These are phyloP conservation scores for Aegilops longissima DNA, from an alignment of 176 grass and related monocot genomes.

Conservation along the genomic window DNA sequence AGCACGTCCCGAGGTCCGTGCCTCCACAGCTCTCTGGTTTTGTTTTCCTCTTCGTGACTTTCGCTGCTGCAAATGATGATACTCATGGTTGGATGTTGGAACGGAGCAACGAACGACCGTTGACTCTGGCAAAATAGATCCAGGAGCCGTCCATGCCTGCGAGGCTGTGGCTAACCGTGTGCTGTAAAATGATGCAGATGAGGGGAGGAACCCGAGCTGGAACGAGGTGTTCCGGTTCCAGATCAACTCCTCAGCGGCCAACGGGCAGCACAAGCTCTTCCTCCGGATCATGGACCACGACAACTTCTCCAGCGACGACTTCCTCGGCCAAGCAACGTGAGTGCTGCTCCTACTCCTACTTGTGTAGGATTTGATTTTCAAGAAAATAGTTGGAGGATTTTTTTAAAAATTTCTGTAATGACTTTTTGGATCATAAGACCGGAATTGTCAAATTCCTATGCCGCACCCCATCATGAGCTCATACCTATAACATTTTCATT, in stretches of 20 bases:
- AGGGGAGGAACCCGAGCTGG: conserved; percentile 75
- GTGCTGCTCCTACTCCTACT: background rate
- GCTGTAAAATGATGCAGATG: conserved; percentile 28
- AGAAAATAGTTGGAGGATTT: too few species aligned
- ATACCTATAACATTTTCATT: too few species aligned
- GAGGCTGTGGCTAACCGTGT: background rate
- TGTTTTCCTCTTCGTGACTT: background rate
- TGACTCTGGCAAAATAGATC: background rate
- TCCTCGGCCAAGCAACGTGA: conserved; percentile 76
- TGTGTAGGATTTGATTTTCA: background rate
- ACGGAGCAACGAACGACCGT: background rate
- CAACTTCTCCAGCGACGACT: conserved; percentile 71
- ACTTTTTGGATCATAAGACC: too few species aligned
- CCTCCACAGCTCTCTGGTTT: background rate
- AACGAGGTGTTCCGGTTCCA: conserved; percentile 80
- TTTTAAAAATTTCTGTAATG: too few species aligned
- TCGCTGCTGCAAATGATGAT: background rate
- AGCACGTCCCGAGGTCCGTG: conserved; percentile 47
- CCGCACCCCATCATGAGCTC: too few species aligned
- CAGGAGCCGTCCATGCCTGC: background rate
- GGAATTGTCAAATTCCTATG: too few species aligned
- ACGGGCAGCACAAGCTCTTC: conserved; percentile 64
- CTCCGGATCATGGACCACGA: conserved; percentile 74
- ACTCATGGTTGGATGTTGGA: background rate
- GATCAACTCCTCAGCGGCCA: conserved; percentile 44